Evolutionary conservation across 768 basidiomycete genomes (phyloP).

Genomic region (Omphalotus guepiniiformis): DNA sequence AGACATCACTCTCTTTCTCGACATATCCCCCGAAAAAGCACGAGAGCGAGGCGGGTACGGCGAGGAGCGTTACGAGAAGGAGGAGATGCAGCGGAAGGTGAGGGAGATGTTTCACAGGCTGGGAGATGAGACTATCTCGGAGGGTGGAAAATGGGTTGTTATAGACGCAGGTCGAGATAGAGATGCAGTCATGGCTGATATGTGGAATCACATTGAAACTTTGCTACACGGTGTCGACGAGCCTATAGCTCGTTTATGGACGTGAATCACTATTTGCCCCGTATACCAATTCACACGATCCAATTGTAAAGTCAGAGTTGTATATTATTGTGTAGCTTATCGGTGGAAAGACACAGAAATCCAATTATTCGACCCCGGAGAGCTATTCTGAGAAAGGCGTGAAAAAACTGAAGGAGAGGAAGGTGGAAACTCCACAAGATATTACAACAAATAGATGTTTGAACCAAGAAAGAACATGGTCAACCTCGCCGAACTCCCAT

Average conservation of each 20-base stretch:
- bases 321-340: no score
- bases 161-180: constrained; percentile 54
- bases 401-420: no score
- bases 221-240: constrained; percentile 33
- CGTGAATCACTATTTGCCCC: neutral
- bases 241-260: constrained; percentile 53
- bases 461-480: no score
- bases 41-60: constrained; percentile 76
- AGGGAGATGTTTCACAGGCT: constrained; percentile 55
- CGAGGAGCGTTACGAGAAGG: constrained; percentile 81
- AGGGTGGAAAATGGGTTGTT: constrained; percentile 41
- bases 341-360: no score
- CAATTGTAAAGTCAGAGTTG: no score
- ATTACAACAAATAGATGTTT: no score
- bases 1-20: constrained; percentile 84
- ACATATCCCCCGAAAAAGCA: constrained; percentile 70
- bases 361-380: no score
- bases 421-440: no score
- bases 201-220: constrained; percentile 51
- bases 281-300: no score
- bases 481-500: no score
- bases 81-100: constrained; percentile 68
- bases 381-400: no score
- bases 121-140: constrained; percentile 36
- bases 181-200: constrained; percentile 46